phyloP scores from a whole-genome alignment of 2,329 filamentous ascomycete species.

The Blumeriella jaapii region DNA sequence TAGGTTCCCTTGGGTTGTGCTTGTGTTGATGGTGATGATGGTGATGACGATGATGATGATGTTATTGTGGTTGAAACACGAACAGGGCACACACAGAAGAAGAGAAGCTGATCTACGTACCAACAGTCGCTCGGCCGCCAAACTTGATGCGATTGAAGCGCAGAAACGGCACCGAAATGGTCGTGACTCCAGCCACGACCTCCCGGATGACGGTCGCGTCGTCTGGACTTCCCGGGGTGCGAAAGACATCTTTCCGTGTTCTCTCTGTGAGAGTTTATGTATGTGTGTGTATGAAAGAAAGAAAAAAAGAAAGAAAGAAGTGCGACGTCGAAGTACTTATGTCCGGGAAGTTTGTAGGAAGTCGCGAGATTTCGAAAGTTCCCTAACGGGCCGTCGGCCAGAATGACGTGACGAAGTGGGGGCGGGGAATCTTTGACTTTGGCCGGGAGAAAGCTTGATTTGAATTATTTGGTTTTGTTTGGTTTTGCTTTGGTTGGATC shows the following conservation, averaged over 20 bases:
- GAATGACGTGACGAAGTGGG: no score
- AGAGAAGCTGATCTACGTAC: slow-evolving; percentile 34
- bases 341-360: no score
- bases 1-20: not conserved
- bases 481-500: no score
- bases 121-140: slow-evolving; percentile 77
- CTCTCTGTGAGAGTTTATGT: slow-evolving; percentile 32
- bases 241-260: slow-evolving; percentile 42
- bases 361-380: no score
- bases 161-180: slow-evolving; percentile 71
- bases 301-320: no score
- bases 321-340: no score
- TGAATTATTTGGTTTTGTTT: no score
- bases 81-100: not conserved
- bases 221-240: slow-evolving; percentile 49
- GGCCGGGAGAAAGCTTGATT: no score
- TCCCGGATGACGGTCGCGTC: slow-evolving; percentile 86
- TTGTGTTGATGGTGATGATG: not conserved
- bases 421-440: no score
- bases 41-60: not conserved
- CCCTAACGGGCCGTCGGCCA: no score
- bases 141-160: slow-evolving; percentile 72
- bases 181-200: slow-evolving; percentile 67
- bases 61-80: no score
- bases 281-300: no score